Base-by-base conservation (phyloP, 768 basidiomycete genomes). In the Leccinum incarnatum region DNA sequence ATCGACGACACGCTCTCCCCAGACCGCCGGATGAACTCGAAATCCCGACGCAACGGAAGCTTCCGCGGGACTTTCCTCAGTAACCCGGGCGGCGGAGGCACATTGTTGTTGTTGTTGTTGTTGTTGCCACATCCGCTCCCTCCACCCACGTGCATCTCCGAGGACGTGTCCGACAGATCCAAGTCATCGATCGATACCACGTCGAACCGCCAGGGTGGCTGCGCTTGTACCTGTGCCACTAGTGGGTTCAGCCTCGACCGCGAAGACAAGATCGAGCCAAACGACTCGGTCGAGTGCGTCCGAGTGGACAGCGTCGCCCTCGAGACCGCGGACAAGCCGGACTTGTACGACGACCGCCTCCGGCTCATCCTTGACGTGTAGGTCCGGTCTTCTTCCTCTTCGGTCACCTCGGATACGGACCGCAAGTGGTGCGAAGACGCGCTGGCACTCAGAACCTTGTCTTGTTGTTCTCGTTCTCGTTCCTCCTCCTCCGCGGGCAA, bases 121-220 rank as follows among this genome's bases (percentile, higher is more conserved):
- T 3, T n/a, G n/a, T n/a, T n/a, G n/a, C n/a, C n/a, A n/a, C n/a
- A n/a, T n/a, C n/a, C 29, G 19, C 21, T 27, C 49, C n/a, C 29
- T 21, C 45, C 19, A 27, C 69, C 76, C 11, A 62, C 73, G 19
- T 79, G 76, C 30, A 75, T 70, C 42, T 84, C 80, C 1, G 88
- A 89, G 14, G 87, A 89, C 1, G 83, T 81, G 68, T 91, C 90
- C 1, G 90, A 91, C 17, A 91, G 73, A 57, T 92, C 89, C 42
- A 90, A 73, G 42, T 91, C 91, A 66, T 92, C 89, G 50, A 91
- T 83, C 6, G 89, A 88, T 21, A 87, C 87, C 49, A 91, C 81
- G 58, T 91, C 88, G 51, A 89, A 83, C 60, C 76, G 78, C 83
- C 81, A 89, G 29, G 78, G 82, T 1, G 80, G 75, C 30, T 76